Base-by-base conservation (phyloP, 1,284 basidiomycete genomes). In the Ustilago shanxiensis region DNA sequence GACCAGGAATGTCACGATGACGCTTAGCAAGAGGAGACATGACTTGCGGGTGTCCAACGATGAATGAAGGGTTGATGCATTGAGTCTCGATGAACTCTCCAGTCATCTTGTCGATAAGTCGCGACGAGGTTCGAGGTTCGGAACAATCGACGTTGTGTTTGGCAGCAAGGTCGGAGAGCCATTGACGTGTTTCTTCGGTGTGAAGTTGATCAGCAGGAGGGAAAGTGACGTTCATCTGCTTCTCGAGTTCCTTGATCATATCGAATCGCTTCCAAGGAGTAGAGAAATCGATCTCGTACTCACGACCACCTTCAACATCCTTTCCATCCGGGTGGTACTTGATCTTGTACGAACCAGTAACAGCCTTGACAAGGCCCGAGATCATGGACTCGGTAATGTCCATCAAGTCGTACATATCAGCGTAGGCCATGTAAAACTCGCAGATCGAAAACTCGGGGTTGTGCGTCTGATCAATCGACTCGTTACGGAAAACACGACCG, bases 351-450 rank as follows among this genome's bases (percentile, higher is more conserved):
- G 95, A 94, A 51, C 91, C 90, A 0, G 91, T 97, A 63, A 99
- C 87, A 81, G 90, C 91, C 90, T 93, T 93, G 86, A 98, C 96
- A 86, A 99, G 88, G 5, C 95, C 94, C 84, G 95, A 93, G 44
- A 98, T 87, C 89, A 99, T 90, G 53, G 88, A 88, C 88, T 99
- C 97, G 39, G 96, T 99, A 77, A 99, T 90, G 67, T 98, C 95
- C 96, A 99, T 98, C 71, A 99, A 78, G 86, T 99, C 97, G 89
- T 95, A 93, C 95, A 98, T 97, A 87, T 99, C 96, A 74, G 96
- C 96, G 85, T 98, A 99, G 29, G 96, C 96, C 96, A 99, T 99
- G 87, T 99, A 99, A 88, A 99, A 99, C 89, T 99, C 96, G 90
- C 96, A 99, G 87, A 98, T 97, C 22, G 94, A 94, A 63, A 86